Base-by-base conservation (phyloP, 2,329 filamentous ascomycete species). In the Talaromyces marneffei region DNA sequence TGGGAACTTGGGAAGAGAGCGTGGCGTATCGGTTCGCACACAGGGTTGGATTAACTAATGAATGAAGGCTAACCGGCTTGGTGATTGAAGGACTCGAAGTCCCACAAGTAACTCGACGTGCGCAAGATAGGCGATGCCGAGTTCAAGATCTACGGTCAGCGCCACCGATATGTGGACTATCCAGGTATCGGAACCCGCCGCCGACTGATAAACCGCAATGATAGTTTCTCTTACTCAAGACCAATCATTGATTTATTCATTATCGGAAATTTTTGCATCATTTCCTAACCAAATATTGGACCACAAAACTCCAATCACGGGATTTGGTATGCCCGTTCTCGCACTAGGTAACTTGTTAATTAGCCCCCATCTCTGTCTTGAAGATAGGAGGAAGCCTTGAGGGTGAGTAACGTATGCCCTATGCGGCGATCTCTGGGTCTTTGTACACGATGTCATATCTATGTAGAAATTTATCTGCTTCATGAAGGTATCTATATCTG, bases 41-140 rank as follows among this genome's bases (percentile, higher is more conserved):
- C 50, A 64, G 8, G 65, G 62, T 6, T 65, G 67, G 57, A 74
- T 67, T 63, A 74, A 62, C 18, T 66, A 65, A 23, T 71, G 44
- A 79, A 79, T 2, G 74, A 73, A 4, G 76, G 71, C 2, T 74
- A 72, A 67, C 71, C 70, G 16, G 78, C 75, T 0, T 75, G 72
- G 0, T 72, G 72, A 7, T 72, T 77, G 57, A 76, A 71, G 14
- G 69, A 69, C 18, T 71, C 74, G 66, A 79, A 68, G 39, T 69
- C 75, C 74, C 77, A 81, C 20, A 80, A 72, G 55, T 79, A 72
- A 27, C 74, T 70, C 25, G 80, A 65, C 25, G 75, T 77, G 60
- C 73, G 74, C 10, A 80, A 68, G 53, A 80, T 77, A 3, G 74
- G 77, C 3, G 77, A 37, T 37, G 35, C 12, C 35, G 16, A 37